Evolutionary conservation across 176 grass and related monocot genomes (phyloP).

Genomic region (Rhipidocladum racemiflorum): DNA sequence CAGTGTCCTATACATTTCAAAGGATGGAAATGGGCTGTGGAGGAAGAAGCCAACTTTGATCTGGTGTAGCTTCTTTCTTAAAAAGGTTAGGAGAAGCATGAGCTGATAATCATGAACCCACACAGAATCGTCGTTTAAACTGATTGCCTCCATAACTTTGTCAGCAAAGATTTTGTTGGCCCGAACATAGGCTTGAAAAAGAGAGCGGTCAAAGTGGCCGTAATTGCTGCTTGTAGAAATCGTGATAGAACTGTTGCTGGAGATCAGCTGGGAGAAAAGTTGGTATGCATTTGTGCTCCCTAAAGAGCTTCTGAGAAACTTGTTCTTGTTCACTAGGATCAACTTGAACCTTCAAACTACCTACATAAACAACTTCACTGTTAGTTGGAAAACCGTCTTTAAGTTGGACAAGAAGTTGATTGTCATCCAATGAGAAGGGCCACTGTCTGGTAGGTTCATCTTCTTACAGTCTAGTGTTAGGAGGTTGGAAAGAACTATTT

Average conservation of each 20-base stretch:
- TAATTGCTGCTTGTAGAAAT: conserved; percentile 76
- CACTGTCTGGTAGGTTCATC: conserved; percentile 55
- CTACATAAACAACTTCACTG: conserved; percentile 62
- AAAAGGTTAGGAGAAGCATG: conserved; percentile 76
- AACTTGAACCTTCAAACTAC: conserved; percentile 67
- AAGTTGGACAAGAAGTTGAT: conserved; percentile 71
- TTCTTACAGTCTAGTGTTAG: conserved; percentile 61
- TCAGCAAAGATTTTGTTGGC: conserved; percentile 81
- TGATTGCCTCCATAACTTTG: conserved; percentile 77
- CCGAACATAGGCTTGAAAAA: conserved; percentile 70
- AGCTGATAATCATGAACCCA: conserved; percentile 96
- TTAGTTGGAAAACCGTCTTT: conserved; percentile 63
- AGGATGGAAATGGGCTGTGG: conserved; percentile 72
- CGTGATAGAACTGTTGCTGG: conserved; percentile 65
- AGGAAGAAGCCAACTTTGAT: conserved; percentile 82
- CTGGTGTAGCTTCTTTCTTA: conserved; percentile 63
- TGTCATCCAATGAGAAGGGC: conserved; percentile 69
- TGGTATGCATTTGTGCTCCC: conserved; percentile 65
- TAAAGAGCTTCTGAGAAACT: conserved; percentile 63
- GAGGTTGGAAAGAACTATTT: conserved; percentile 79
- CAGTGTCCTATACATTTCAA: conserved; percentile 75
- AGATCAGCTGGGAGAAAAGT: conserved; percentile 64
- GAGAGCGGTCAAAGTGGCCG: conserved; percentile 78
- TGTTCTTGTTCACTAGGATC: conserved; percentile 67
- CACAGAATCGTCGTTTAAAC: conserved; percentile 71